Conservation (phyloP, 441 rosid genomes). For the Mallotus japonicus region DNA sequence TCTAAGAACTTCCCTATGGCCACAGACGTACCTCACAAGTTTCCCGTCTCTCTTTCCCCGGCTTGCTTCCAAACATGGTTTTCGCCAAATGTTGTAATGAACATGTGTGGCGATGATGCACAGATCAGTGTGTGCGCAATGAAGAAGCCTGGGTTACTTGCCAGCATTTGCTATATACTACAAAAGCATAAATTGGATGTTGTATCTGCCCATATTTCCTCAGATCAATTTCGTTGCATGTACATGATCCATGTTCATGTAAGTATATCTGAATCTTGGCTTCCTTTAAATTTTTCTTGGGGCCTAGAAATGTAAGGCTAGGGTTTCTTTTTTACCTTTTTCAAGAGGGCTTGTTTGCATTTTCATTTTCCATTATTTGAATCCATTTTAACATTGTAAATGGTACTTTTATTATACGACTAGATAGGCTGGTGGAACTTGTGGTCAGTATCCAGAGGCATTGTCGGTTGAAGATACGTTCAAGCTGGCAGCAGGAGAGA, state of each 20-base stretch:
- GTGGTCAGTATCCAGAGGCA: constrained; percentile 35
- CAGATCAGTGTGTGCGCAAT: constrained; percentile 50
- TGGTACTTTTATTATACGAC: neutral
- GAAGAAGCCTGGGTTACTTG: constrained; percentile 41
- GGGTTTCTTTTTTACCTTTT: neutral
- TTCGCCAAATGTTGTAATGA: constrained; percentile 55
- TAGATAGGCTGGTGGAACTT: constrained; percentile 36
- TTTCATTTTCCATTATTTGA: neutral
- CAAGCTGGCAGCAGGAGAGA: constrained; percentile 58
- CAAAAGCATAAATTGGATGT: constrained; percentile 56
- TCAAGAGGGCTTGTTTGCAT: neutral
- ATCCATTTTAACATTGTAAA: neutral
- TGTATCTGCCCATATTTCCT: constrained; percentile 48
- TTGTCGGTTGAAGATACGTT: constrained; percentile 50
- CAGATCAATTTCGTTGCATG: constrained; percentile 40
- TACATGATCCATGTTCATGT: constrained; percentile 66
- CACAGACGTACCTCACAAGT: constrained; percentile 16
- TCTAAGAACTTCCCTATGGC: constrained; percentile 20
- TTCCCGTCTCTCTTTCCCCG: constrained; percentile 26
- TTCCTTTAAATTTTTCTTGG: neutral
- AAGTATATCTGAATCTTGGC: constrained; percentile 24
- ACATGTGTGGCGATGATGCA: constrained; percentile 49
- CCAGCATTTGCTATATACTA: constrained; percentile 41
- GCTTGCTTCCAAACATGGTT: constrained; percentile 51
- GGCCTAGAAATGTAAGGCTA: neutral